phyloP scores from a whole-genome alignment of 371 early-diverging fungal species.

The Mucor ambiguus region DNA sequence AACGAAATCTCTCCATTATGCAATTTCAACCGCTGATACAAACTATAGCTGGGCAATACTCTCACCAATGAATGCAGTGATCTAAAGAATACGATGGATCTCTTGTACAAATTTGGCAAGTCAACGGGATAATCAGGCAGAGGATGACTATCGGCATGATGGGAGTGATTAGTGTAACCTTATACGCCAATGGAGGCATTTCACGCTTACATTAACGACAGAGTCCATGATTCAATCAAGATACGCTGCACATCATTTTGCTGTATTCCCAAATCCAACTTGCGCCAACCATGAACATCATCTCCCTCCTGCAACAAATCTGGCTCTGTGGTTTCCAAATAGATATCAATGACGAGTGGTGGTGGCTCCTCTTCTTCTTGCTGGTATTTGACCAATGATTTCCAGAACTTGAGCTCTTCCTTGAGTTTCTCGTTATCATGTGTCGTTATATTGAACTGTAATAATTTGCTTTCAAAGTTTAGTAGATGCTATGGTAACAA shows the following conservation, averaged over 20 bases:
- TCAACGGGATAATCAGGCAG: conserved; percentile 62
- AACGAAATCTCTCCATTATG: conserved; percentile 47
- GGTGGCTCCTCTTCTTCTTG: conserved; percentile 52
- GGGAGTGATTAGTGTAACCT: not conserved
- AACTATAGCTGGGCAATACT: conserved; percentile 71
- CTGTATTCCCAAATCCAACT: not conserved
- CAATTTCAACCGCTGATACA: conserved; percentile 51
- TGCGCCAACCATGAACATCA: conserved; percentile 7
- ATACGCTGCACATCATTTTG: conserved; percentile 39
- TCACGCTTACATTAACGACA: conserved; percentile 62
- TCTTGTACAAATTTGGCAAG: conserved; percentile 83
- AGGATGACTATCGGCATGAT: conserved; percentile 14
- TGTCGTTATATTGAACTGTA: conserved; percentile 77
- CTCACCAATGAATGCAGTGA: conserved; percentile 77
- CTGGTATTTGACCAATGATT: conserved; percentile 42
- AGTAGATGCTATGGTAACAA: not conserved
- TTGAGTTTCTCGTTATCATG: conserved; percentile 69
- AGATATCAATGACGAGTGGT: conserved; percentile 16
- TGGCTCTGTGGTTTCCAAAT: conserved; percentile 18
- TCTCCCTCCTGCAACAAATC: conserved; percentile 20
- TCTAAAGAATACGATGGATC: conserved; percentile 83
- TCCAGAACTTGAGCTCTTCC: conserved; percentile 77
- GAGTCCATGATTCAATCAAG: conserved; percentile 78
- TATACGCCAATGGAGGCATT: not conserved
- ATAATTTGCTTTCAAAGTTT: not conserved